phyloP scores from a whole-genome alignment of 2,329 filamentous ascomycete genomes.

The Epicoccum nigrum region DNA sequence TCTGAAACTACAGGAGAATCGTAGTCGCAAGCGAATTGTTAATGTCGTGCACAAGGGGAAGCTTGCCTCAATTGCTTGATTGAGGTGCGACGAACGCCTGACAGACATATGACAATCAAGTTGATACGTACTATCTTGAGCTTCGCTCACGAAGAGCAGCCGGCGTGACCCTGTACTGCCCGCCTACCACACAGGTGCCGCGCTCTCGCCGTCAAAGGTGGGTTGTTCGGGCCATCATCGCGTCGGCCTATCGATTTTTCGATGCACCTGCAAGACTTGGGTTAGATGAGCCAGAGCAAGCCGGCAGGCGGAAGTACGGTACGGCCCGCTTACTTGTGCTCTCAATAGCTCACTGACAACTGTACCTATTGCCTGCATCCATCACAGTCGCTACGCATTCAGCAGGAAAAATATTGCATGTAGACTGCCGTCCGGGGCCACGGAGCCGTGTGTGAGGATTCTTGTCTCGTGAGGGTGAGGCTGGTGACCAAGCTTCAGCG shows the following conservation, averaged over 20 bases:
- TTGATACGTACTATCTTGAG: not conserved
- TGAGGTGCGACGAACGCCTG: not conserved
- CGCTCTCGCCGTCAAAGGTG: no score
- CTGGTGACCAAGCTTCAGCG: not conserved
- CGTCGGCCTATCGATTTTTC: no score
- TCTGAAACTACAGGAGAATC: constrained; percentile 20
- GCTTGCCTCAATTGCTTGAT: not conserved
- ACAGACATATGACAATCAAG: not conserved
- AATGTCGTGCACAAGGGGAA: not conserved
- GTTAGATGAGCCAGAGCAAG: not conserved
- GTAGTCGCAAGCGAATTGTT: constrained; percentile 26
- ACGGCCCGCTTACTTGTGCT: not conserved
- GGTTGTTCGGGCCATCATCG: no score
- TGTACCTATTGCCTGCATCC: not conserved
- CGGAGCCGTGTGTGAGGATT: not conserved
- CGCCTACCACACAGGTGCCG: no score
- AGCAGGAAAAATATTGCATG: not conserved
- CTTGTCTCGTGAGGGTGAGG: not conserved
- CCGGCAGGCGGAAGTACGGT: not conserved
- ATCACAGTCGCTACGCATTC: not conserved
- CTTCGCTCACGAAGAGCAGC: no score
- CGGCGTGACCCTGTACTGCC: no score
- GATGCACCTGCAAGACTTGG: no score
- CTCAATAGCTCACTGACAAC: constrained; percentile 3
- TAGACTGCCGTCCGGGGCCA: not conserved